These are phyloP conservation scores for Plasmodium coatneyi DNA, from an alignment of 169 alveolate species.

Conservation along the genomic window DNA sequence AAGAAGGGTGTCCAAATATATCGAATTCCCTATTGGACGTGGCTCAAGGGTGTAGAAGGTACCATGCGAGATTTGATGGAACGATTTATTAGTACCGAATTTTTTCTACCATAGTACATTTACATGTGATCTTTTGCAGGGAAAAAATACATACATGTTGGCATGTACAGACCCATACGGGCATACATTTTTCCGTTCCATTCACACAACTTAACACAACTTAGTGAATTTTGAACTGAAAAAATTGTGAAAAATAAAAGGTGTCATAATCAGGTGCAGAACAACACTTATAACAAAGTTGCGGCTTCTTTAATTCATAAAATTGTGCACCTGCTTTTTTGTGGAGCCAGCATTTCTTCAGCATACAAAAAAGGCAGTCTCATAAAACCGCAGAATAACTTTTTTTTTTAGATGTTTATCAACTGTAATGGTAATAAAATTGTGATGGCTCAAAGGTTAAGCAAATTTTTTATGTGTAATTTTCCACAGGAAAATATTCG, in stretches of 20 bases:
- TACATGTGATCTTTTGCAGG: not conserved
- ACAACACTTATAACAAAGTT: not conserved
- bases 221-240: not conserved
- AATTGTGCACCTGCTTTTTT: not conserved
- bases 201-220: not conserved
- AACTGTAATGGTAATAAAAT: no score
- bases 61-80: not conserved
- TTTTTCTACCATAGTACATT: not conserved
- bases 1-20: not conserved
- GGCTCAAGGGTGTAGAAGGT: not conserved
- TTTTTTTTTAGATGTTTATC: no score
- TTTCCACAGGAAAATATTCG: not conserved
- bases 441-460: not conserved
- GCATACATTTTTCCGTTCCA: not conserved
- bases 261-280: not conserved
- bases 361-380: not conserved
- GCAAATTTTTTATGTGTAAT: not conserved
- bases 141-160: not conserved
- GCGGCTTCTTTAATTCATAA: not conserved
- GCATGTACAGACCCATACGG: not conserved
- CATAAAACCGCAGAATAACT: not conserved
- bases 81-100: not conserved
- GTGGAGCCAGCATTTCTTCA: not conserved
- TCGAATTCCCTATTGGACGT: not conserved
- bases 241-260: not conserved